These are phyloP conservation scores for Penicillium robsamsonii DNA, from an alignment of 495 filamentous ascomycete species.

Conservation along the genomic window DNA sequence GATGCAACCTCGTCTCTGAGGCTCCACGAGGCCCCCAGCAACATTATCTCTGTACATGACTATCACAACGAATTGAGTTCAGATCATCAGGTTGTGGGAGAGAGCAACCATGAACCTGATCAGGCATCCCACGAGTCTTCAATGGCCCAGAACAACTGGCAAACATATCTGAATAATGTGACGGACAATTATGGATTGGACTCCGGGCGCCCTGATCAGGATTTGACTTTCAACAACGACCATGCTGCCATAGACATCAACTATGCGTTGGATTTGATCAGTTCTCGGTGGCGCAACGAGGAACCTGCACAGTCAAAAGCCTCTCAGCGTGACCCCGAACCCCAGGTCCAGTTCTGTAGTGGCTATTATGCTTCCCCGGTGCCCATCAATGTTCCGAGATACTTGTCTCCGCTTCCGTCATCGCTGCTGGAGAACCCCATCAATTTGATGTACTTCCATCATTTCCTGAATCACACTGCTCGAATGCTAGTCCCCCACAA, in stretches of 20 bases:
- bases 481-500: constrained; percentile 74
- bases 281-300: constrained; percentile 17
- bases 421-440: constrained; percentile 71
- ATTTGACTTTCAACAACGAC: constrained; percentile 69
- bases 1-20: constrained; percentile 6
- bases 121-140: constrained; percentile 16
- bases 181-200: constrained; percentile 64
- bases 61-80: neutral
- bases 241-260: constrained; percentile 51
- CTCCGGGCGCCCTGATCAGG: constrained; percentile 63
- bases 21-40: neutral
- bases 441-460: constrained; percentile 75
- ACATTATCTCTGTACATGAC: constrained; percentile 3
- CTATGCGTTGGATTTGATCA: constrained; percentile 35
- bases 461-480: constrained; percentile 79
- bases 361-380: constrained; percentile 71
- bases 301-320: constrained; percentile 9
- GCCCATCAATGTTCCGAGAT: constrained; percentile 63
- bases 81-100: neutral
- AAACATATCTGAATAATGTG: constrained; percentile 40
- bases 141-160: constrained; percentile 38
- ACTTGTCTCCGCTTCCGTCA: constrained; percentile 63
- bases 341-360: constrained; percentile 14
- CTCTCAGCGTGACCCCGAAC: constrained; percentile 7
- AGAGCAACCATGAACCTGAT: constrained; percentile 4